Evolutionary conservation across 495 filamentous ascomycete species (phyloP).

Genomic region (Talaromyces nanjingensis): DNA sequence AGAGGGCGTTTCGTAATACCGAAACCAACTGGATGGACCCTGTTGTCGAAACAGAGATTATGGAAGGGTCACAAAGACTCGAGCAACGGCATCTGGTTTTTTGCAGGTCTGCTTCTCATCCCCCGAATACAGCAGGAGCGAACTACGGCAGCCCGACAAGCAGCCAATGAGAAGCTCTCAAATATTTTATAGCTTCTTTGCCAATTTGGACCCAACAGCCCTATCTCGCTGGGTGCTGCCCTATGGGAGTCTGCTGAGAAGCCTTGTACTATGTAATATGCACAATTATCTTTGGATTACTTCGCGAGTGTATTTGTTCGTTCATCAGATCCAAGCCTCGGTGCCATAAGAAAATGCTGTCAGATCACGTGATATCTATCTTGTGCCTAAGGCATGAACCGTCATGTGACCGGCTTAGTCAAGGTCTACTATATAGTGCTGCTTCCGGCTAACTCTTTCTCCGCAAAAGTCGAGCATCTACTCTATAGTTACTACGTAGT

Average conservation of each 20-base stretch:
- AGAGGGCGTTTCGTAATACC: background rate
- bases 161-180: slow-evolving; percentile 4
- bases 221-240: background rate
- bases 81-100: background rate
- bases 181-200: background rate
- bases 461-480: too few relatives aligned
- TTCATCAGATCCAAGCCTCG: background rate
- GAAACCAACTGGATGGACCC: background rate
- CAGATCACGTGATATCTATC: background rate
- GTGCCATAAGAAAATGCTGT: background rate
- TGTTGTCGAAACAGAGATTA: background rate
- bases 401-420: background rate
- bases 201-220: background rate
- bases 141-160: slow-evolving; percentile 3
- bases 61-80: background rate
- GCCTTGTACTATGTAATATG: background rate
- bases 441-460: background rate
- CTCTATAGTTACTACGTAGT: too few relatives aligned
- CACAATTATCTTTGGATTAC: too few relatives aligned
- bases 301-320: too few relatives aligned
- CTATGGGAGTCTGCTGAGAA: background rate
- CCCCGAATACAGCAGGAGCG: background rate
- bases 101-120: background rate
- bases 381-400: background rate
- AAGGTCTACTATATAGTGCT: background rate